phyloP scores from a whole-genome alignment of 2,329 filamentous ascomycete genomes.

The Ophiostoma australiae region DNA sequence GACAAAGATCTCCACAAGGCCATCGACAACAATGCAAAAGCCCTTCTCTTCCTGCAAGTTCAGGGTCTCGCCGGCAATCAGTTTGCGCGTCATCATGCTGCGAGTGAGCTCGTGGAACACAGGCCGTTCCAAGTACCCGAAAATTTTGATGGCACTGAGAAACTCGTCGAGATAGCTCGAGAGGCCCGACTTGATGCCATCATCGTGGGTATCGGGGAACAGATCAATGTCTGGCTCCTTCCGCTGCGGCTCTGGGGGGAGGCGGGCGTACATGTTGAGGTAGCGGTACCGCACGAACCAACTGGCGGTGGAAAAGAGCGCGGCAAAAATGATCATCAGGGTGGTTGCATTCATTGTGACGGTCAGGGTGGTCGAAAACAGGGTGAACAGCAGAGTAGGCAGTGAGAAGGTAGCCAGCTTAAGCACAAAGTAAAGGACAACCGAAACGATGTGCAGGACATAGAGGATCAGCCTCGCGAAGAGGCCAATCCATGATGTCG shows the following conservation, averaged over 20 bases:
- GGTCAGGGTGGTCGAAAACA: conserved; percentile 89
- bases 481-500: conserved; percentile 54
- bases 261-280: conserved; percentile 90
- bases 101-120: conserved; percentile 97
- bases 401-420: conserved; percentile 83
- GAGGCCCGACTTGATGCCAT: conserved; percentile 81
- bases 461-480: conserved; percentile 52
- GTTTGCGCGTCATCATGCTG: conserved; percentile 95
- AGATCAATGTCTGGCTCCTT: conserved; percentile 95
- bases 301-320: conserved; percentile 75
- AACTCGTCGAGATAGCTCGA: conserved; percentile 98
- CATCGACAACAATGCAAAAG: conserved; percentile 95
- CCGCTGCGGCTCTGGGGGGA: conserved; percentile 89
- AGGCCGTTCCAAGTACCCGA: conserved; percentile 90
- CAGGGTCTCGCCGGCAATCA: conserved; percentile 93
- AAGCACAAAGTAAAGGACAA: conserved; percentile 69
- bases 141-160: conserved; percentile 96
- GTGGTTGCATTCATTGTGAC: conserved; percentile 99
- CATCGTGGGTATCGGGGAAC: conserved; percentile 88
- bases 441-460: conserved; percentile 52
- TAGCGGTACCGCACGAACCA: conserved; percentile 96
- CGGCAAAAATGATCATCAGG: conserved; percentile 73
- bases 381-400: conserved; percentile 80
- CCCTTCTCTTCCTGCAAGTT: conserved; percentile 96
- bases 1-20: conserved; percentile 94